These are phyloP conservation scores for Cryptosporidium viatorum DNA, from an alignment of 169 alveolate genomes.

Conservation along the genomic window DNA sequence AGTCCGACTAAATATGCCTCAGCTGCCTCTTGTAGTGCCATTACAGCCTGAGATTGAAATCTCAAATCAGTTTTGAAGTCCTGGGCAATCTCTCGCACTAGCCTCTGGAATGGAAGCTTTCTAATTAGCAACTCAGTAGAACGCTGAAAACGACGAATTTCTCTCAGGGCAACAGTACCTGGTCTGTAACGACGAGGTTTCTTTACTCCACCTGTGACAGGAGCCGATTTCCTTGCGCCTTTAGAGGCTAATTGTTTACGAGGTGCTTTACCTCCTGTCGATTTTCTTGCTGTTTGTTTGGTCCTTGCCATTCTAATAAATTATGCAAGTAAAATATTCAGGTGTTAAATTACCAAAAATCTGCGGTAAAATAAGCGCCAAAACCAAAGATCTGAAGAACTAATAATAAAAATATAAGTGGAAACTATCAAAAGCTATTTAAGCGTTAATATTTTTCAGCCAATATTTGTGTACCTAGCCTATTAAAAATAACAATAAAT, in stretches of 20 bases:
- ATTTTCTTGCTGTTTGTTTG: constrained; percentile 97
- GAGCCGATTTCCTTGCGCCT: constrained; percentile 99
- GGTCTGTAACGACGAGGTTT: constrained; percentile 99
- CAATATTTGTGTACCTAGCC: background rate
- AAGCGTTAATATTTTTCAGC: background rate
- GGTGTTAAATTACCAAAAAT: background rate
- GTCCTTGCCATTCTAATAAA: constrained; percentile 95
- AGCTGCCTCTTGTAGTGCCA: constrained; percentile 98
- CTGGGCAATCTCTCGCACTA: constrained; percentile 96
- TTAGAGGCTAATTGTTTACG: constrained; percentile 97
- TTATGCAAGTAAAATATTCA: constrained; percentile 8
- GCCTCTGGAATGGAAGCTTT: constrained; percentile 96
- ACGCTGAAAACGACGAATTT: constrained; percentile 96
- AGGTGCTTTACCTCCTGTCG: constrained; percentile 98
- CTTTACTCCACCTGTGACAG: constrained; percentile 96
- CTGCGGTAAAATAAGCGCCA: background rate
- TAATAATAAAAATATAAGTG: background rate
- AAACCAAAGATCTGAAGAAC: background rate
- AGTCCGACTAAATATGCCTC: constrained; percentile 98
- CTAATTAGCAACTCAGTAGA: constrained; percentile 93
- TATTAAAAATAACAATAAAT: background rate
- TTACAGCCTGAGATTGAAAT: constrained; percentile 94
- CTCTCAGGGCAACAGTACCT: constrained; percentile 98
- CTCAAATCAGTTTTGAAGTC: constrained; percentile 94
- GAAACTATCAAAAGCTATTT: background rate